Conservation (phyloP, 2,329 filamentous ascomycete species). For the Colletotrichum coccodes region DNA sequence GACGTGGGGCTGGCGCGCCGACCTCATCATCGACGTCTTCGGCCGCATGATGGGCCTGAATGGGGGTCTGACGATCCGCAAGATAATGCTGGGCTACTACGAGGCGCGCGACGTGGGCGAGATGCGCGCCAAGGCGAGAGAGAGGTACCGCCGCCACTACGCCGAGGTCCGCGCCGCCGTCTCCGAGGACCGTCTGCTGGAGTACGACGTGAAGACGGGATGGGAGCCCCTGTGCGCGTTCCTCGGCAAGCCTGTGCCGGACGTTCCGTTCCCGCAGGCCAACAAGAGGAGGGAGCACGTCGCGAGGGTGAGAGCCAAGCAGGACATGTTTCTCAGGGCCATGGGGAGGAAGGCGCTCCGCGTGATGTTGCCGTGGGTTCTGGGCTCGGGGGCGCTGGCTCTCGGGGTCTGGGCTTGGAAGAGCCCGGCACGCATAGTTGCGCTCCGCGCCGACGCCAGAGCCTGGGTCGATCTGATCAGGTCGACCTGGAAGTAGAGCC, state of each 20-base stretch:
- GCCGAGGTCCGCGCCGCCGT: constrained; percentile 47
- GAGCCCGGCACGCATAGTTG: neutral
- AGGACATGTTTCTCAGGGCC: constrained; percentile 19
- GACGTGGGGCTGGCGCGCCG: constrained; percentile 36
- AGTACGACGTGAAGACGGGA: constrained; percentile 50
- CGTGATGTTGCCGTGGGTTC: neutral
- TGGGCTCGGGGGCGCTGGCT: neutral
- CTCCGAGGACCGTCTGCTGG: constrained; percentile 45
- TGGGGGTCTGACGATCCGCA: constrained; percentile 37
- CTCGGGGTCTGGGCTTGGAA: neutral
- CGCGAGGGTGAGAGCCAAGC: constrained; percentile 16
- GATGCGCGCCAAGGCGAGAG: constrained; percentile 49
- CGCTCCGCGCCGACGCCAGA: neutral
- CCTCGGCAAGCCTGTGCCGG: constrained; percentile 48
- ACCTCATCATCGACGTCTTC: constrained; percentile 35
- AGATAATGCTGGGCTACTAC: constrained; percentile 43
- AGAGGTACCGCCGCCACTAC: constrained; percentile 50
- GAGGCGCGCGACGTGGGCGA: constrained; percentile 36
- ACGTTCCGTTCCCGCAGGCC: constrained; percentile 42
- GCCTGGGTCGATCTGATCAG: neutral
- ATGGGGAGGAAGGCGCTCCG: neutral
- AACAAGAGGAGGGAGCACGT: constrained; percentile 41
- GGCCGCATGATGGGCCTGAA: constrained; percentile 45
- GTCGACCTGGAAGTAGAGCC: neutral
- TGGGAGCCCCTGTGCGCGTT: constrained; percentile 54